Evolutionary conservation across 192 early-diverging fungal genomes (phyloP), one percentile per base, ranked within the genome.

Genomic region (Funneliformis mosseae): DNA sequence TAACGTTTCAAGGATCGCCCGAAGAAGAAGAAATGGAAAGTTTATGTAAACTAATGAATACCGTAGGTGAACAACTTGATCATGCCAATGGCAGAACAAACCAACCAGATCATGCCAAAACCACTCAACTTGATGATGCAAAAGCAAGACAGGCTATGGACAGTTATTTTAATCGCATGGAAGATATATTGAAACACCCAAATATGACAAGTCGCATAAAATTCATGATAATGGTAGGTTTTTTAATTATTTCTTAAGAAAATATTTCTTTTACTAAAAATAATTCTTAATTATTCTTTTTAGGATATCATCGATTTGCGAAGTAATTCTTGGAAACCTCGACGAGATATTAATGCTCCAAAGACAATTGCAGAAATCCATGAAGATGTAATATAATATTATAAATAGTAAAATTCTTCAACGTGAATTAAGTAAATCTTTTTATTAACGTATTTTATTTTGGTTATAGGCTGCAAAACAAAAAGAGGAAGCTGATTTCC

Each of bases 1-100:
- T 97, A 80, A 81, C 83, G 64, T 91, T 90, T 83, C 87, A 91
- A 77, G 83, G 88, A 77, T 85, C 92, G 46, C 94, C 97, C 39
- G 96, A 96, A 72, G 98, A 98, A 83, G 98, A 97, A 86, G 97
- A 98, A 81, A 90, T 92, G 42, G 98, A 99, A 88, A 94, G 92
- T 76, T 87, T 98, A 55, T 94, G 93, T 86, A 98, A 97, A 85
- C 89, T 99, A 63, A 82, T 99, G 77, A 93, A 89, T 11, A 98
- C 97, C 8, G 91, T 96, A 69, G 98, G 98, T 80, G 86, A 89
- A 68, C 90, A 91, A 71, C 83, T 99, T 28, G 96, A 97, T 81
- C 85, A 89, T 64, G 81, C 82, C 14, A 55, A 55, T 64, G 81
- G 82, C 14, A 55, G 21, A 55, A 14, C 18, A 55, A 55, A 55